Base-by-base conservation (phyloP, 352 stramenopile genomes). In the Pythium pyrilobum region DNA sequence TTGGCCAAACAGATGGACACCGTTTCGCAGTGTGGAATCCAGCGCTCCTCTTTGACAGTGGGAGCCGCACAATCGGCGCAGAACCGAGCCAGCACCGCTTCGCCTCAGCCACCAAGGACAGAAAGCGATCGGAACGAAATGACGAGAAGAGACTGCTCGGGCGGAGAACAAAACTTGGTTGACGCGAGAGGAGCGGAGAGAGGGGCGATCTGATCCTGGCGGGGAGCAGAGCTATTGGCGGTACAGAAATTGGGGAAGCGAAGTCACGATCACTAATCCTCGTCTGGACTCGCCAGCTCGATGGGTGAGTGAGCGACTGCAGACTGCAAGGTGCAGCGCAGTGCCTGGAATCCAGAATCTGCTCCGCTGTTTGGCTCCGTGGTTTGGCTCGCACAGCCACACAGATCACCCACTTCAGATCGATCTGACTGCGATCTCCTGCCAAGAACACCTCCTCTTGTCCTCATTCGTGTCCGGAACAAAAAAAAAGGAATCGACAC, bases 1-100 rank as follows among this genome's bases (percentile, higher is more conserved):
- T 65, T 65, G 57, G 57, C 18, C 49, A 59, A 65, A 55, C 57
- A 65, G 31, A 59, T 58, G 57, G 50, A 50, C 59, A 41, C 37
- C 13, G 20, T 50, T 65, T 52, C 16, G 46, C 32, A 31, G 11
- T 11, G 23, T 49, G 28, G 53, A 61, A 61, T 59, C 42, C 52
- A 40, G 4, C 37, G 27, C 16, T 31, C 28, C 36, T 37, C 38
- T 51, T 46, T 46, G 27, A 57, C 8, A 43, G 47, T 64, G 40
- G 40, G 41, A 64, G 18, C 33, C 29, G 5, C 5, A 6, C 8
- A 44, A 34, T 20, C 20, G 4, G 12, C 12, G 13, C 33, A 66
- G 20, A 66, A 34, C 20, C 18, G 23, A 37, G 31, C 32, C 37
- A 18, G 15, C 29, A 33, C 36, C 41, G 15, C 33, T 45, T 34